Evolutionary conservation across 2,329 filamentous ascomycete genomes (phyloP), one percentile per base, ranked within the genome.

Genomic region (Talaromyces verruculosus): DNA sequence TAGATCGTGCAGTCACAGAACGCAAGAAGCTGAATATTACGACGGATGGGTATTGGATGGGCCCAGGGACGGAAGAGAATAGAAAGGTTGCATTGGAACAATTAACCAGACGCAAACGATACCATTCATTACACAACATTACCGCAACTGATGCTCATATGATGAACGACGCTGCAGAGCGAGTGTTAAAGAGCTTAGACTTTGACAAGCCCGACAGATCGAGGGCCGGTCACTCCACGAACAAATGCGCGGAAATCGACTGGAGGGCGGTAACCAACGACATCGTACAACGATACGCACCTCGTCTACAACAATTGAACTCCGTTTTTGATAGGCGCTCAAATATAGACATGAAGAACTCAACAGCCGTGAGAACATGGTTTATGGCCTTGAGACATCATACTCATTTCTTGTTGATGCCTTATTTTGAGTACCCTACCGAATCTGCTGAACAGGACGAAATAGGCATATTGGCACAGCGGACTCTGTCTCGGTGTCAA

Each of bases 291-390:
- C 58, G 58, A 45, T 61, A 61, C 19, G 58, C 58, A 41, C 58
- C 39, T n/a, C 39, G 58, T 6, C 39, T 61, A n/a, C 58, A 45
- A 13, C 39, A 47, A 25, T 11, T 61, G 39, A 33, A 3, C 15
- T 7, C 59, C 0, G 3, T 61, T 4, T 45, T 61, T 13, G n/a
- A 25, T 2, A 33, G n/a, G 35, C 11, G 6, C 6, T 49, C 41
- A 17, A 15, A 37, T 4, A 8, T 37, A 47, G 59, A 61, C 17
- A 61, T 37, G 61, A 82, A 76, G 65, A 84, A 82, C 71, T 39
- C 62, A 28, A 15, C 41, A 13, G 55, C 63, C 6, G 22, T 51
- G 1, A 45, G 19, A 19, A 15, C 28, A 3, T 65, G 62, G 62
- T 47, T 49, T 22, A 43, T 43, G 22, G 47, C 17, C 41, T 7